phyloP scores from a whole-genome alignment of 169 alveolate species.

The Eimeria acervulina region DNA sequence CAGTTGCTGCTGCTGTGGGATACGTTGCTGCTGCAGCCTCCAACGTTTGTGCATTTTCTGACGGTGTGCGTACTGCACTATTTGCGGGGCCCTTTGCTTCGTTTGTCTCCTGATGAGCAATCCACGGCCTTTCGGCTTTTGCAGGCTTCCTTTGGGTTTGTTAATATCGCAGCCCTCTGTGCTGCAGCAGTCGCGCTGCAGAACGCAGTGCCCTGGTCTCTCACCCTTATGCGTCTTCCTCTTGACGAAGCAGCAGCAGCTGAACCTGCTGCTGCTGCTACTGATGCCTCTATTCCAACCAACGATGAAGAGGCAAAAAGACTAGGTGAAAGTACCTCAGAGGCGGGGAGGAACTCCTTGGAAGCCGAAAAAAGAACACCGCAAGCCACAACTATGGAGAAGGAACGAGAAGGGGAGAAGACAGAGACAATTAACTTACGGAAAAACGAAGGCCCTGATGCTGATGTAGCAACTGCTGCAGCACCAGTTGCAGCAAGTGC shows the following conservation, averaged over 20 bases:
- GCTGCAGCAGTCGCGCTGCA: constrained; percentile 76
- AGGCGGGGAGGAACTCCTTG: too few species aligned
- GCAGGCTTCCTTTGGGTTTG: constrained; percentile 22
- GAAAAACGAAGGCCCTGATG: not conserved
- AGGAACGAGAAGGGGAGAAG: not conserved
- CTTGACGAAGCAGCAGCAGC: not conserved
- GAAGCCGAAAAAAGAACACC: not conserved
- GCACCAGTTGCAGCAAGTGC: not conserved
- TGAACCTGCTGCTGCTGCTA: not conserved
- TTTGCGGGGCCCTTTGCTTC: constrained; percentile 70
- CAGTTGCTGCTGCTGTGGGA: constrained; percentile 81
- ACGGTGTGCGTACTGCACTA: constrained; percentile 51
- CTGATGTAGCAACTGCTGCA: too few species aligned
- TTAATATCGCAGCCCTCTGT: constrained; percentile 52
- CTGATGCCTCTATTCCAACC: not conserved
- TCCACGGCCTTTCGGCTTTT: constrained; percentile 68
- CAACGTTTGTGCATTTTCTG: constrained; percentile 13
- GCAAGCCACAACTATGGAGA: not conserved
- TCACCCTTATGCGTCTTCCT: constrained; percentile 11
- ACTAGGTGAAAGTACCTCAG: too few species aligned
- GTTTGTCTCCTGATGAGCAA: constrained; percentile 66
- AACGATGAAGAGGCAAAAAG: not conserved
- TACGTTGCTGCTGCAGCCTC: constrained; percentile 81
- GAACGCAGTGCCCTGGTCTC: constrained; percentile 75
- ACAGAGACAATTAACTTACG: not conserved